Conservation (phyloP, 2,329 filamentous ascomycete genomes). For the Botrytis galanthina region DNA sequence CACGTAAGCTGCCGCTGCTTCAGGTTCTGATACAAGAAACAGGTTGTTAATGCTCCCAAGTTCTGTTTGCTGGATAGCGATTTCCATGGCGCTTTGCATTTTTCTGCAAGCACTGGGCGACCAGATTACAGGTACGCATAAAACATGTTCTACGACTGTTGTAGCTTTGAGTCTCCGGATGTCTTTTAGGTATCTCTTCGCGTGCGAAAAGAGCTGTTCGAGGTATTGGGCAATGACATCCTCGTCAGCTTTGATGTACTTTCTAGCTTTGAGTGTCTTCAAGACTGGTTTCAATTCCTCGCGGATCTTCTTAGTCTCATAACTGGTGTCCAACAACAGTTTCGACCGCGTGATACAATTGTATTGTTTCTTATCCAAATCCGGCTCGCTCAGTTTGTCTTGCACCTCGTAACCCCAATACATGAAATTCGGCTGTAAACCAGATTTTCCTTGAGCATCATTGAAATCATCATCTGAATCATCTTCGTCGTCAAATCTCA, state of each 20-base stretch:
- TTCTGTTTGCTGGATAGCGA: constrained; percentile 14
- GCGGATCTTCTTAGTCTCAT: constrained; percentile 22
- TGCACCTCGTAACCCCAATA: constrained; percentile 25
- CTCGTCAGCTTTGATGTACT: constrained; percentile 15
- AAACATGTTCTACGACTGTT: constrained; percentile 21
- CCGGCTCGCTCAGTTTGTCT: constrained; percentile 10
- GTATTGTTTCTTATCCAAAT: constrained; percentile 19
- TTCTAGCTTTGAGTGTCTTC: constrained; percentile 12
- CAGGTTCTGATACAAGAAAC: constrained; percentile 32
- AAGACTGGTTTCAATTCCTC: constrained; percentile 18
- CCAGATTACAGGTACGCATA: constrained; percentile 27
- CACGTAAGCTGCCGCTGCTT: constrained; percentile 20
- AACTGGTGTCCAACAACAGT: constrained; percentile 25
- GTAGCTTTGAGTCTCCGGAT: background rate
- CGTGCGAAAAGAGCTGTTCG: constrained; percentile 23
- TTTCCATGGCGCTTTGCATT: constrained; percentile 26
- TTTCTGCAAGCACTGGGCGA: constrained; percentile 22
- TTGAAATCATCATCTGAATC: background rate
- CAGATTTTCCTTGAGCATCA: background rate
- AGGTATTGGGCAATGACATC: constrained; percentile 28
- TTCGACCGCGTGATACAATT: constrained; percentile 23
- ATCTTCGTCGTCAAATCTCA: background rate
- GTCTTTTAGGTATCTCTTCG: constrained; percentile 15
- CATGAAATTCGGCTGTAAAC: background rate
- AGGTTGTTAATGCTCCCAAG: constrained; percentile 29